phyloP scores from a whole-genome alignment of 78 protist genomes.

The Bigelowiella natans region DNA sequence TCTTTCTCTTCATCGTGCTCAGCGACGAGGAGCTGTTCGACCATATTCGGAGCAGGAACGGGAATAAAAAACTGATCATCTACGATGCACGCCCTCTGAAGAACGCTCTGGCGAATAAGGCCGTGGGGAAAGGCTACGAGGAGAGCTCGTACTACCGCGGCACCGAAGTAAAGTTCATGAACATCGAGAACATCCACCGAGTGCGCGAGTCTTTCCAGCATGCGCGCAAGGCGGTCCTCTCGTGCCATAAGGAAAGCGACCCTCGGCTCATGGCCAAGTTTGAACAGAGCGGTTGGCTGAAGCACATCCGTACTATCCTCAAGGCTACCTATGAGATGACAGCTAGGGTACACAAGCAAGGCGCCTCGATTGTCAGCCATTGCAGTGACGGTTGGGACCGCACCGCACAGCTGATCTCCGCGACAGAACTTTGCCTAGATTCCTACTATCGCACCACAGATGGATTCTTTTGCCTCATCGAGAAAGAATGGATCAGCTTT shows the following conservation, averaged over 20 bases:
- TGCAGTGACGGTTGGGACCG: slow-evolving; percentile 77
- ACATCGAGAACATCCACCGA: background rate
- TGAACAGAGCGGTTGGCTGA: background rate
- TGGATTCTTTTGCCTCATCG: slow-evolving; percentile 71
- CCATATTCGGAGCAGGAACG: background rate
- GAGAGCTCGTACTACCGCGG: background rate
- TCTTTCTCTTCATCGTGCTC: no score
- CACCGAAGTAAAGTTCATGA: background rate
- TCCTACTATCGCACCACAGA: slow-evolving; percentile 73
- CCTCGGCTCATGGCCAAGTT: background rate
- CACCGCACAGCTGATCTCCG: slow-evolving; percentile 61
- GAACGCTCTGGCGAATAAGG: background rate
- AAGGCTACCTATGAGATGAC: background rate
- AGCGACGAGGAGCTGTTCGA: background rate
- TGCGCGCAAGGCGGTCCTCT: no score
- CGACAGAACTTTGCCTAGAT: slow-evolving; percentile 62
- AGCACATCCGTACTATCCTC: background rate
- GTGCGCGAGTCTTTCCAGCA: background rate
- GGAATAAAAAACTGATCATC: background rate
- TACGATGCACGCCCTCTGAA: background rate
- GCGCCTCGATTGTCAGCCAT: slow-evolving; percentile 42
- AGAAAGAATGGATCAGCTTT: slow-evolving; percentile 76
- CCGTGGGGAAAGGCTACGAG: background rate
- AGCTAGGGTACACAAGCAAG: background rate
- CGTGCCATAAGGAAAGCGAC: no score